A percentile compares a stretch with the other conserved stretches of the same genome.
Evolutionary conservation across 1,284 basidiomycete species (phyloP).

Genomic region (Tilletia indica): DNA sequence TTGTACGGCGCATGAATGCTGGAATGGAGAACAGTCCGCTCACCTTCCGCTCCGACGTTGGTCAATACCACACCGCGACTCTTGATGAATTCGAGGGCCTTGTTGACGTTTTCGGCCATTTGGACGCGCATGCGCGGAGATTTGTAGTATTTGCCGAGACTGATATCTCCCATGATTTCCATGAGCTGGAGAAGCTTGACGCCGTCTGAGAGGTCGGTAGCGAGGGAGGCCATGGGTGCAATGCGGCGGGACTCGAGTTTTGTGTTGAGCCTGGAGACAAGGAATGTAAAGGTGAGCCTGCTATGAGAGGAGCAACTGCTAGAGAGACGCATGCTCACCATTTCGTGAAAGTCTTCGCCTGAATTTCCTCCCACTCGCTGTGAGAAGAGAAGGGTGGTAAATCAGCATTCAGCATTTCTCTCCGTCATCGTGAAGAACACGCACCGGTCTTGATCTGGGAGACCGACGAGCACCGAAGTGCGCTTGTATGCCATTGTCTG

Average conservation of each 20-base stretch:
- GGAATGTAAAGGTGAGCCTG: neutral
- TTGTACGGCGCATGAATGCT: no score
- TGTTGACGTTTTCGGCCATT: slow-evolving; percentile 96
- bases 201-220: slow-evolving; percentile 87
- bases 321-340: slow-evolving; percentile 31
- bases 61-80: slow-evolving; percentile 92
- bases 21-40: slow-evolving; percentile 15
- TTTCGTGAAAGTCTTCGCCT: slow-evolving; percentile 53
- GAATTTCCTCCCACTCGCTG: slow-evolving; percentile 50
- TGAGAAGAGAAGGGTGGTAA: slow-evolving; percentile 20
- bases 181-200: slow-evolving; percentile 76
- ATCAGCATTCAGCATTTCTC: no score
- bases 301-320: neutral
- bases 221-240: slow-evolving; percentile 84
- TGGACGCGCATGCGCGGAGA: slow-evolving; percentile 87
- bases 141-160: slow-evolving; percentile 85
- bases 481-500: slow-evolving; percentile 40
- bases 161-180: slow-evolving; percentile 68
- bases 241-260: slow-evolving; percentile 82
- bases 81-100: slow-evolving; percentile 90
- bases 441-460: slow-evolving; percentile 34
- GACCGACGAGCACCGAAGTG: slow-evolving; percentile 40
- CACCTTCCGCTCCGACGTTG: slow-evolving; percentile 93
- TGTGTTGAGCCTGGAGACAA: slow-evolving; percentile 76
- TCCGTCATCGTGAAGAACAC: neutral